Evolutionary conservation across 2,329 filamentous ascomycete species (phyloP).

Genomic region (Aureobasidium vineae): DNA sequence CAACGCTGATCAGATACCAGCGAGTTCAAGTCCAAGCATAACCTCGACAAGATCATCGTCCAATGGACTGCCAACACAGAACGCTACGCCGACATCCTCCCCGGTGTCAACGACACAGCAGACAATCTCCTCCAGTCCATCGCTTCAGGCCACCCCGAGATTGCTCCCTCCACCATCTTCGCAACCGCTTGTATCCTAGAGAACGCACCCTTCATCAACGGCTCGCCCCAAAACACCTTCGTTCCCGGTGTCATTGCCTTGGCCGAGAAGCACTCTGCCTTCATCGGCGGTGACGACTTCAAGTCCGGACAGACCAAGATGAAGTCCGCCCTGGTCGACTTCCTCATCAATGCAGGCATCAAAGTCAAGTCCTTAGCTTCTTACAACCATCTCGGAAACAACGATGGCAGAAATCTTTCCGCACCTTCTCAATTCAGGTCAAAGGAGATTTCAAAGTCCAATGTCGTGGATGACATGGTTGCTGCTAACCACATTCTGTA

Average conservation of each 20-base stretch:
- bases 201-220: constrained; percentile 92
- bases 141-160: constrained; percentile 79
- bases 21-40: constrained; percentile 83
- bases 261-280: constrained; percentile 80
- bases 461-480: constrained; percentile 99
- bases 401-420: constrained; percentile 97
- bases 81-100: constrained; percentile 83
- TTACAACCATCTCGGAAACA: constrained; percentile 99
- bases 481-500: constrained; percentile 92
- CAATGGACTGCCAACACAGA: constrained; percentile 99
- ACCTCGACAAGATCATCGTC: constrained; percentile 91
- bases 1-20: constrained; percentile 43
- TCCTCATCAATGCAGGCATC: constrained; percentile 97
- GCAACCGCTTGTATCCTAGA: constrained; percentile 93
- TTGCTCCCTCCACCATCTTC: constrained; percentile 95
- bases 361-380: constrained; percentile 97
- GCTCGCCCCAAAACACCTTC: constrained; percentile 98
- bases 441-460: constrained; percentile 99
- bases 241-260: constrained; percentile 89
- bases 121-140: constrained; percentile 90
- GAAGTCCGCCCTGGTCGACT: constrained; percentile 98
- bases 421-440: constrained; percentile 98
- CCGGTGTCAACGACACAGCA: constrained; percentile 93
- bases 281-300: constrained; percentile 98
- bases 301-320: constrained; percentile 99